phyloP scores from a whole-genome alignment of 495 filamentous ascomycete species.

The Niebla homalea region DNA sequence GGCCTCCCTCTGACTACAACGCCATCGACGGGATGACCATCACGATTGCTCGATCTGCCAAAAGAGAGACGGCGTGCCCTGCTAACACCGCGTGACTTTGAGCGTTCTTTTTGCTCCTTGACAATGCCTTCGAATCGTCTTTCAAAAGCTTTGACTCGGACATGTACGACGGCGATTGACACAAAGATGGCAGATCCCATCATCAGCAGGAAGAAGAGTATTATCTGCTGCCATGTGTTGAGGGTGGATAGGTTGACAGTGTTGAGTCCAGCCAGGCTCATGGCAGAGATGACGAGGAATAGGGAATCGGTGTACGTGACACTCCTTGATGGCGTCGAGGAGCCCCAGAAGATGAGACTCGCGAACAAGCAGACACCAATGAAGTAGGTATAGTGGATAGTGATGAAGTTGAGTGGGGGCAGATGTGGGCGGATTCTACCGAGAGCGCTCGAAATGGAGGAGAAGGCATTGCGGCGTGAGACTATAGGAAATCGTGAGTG shows the following conservation, averaged over 20 bases:
- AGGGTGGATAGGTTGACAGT: conserved; percentile 55
- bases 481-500: background rate
- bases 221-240: conserved; percentile 65
- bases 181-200: conserved; percentile 61
- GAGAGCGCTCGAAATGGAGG: conserved; percentile 4
- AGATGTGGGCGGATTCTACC: conserved; percentile 16
- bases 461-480: background rate
- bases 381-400: conserved; percentile 68
- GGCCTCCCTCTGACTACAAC: conserved; percentile 7
- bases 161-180: conserved; percentile 40
- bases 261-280: conserved; percentile 67
- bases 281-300: conserved; percentile 65
- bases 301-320: conserved; percentile 63
- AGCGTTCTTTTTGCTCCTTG: conserved; percentile 25
- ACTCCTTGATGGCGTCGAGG: conserved; percentile 44
- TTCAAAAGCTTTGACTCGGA: conserved; percentile 58
- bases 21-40: conserved; percentile 5
- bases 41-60: background rate
- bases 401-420: conserved; percentile 63
- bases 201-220: conserved; percentile 61
- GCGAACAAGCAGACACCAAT: conserved; percentile 47
- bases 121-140: conserved; percentile 47
- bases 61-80: conserved; percentile 1
- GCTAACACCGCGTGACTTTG: conserved; percentile 1
- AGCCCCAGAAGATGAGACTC: conserved; percentile 62